Base-by-base conservation (phyloP, 768 basidiomycete genomes). In the Agrocybe chaxingu region DNA sequence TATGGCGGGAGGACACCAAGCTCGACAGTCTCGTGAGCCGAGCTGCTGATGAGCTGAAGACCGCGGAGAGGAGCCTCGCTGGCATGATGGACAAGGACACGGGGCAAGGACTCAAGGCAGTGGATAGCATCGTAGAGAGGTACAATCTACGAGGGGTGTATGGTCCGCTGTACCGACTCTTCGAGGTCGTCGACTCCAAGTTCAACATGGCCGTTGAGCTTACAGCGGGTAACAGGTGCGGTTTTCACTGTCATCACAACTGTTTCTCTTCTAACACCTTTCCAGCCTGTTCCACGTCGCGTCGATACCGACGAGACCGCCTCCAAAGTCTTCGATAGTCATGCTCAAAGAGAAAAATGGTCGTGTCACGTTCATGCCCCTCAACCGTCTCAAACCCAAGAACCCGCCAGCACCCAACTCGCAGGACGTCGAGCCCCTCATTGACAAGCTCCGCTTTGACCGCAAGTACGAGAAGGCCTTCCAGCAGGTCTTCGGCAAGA, bases 61-160 rank as follows among this genome's bases (percentile, higher is more conserved):
- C 78, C 1, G 85, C 91, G 0, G 93, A 98, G 68, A 75, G 94
- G 47, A 71, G 69, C 9, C 70, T 98, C 31, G 84, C 88, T 4
- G 77, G 85, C 11, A 97, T 96, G 85, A 96, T 98, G 92, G 97
- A 99, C 67, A 93, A 94, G 75, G 94, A 98, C 62, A 98, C 96
- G 0, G 90, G 89, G 1, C 79, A 81, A 51, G 97, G 96, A 35
- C 76, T 99, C 8, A 80, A 84, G 13, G 88, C 96, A 10, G 87
- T 98, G 2, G 87, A 92, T 54, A 81, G 77, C 41, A 95, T 98
- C 53, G 84, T 88, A 0, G 83, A 89, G 53, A 75, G 88, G 13
- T 76, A 89, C 49, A 77, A 77, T 7, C 70, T 97, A 4, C 76
- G 81, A 8, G 94, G 95, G 2, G 95, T 98, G 7, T 91, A 94